phyloP scores from a whole-genome alignment of 352 stramenopile genomes.

The Phytophthora chlamydospora region DNA sequence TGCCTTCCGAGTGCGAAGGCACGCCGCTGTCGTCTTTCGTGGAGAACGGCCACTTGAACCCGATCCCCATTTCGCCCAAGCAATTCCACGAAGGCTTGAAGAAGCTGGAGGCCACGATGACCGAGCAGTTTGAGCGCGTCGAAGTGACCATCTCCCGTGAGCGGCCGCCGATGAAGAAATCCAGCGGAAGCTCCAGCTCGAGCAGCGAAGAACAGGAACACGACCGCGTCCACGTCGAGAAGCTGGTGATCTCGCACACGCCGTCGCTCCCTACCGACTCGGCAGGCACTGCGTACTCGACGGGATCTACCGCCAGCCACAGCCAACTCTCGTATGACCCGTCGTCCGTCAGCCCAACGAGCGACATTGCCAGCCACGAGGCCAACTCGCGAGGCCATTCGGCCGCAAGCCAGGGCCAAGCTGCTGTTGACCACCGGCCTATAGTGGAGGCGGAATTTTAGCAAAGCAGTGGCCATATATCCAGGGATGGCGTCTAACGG shows the following conservation, averaged over 20 bases:
- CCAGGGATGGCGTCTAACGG: conserved; percentile 19
- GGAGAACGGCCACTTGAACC: conserved; percentile 71
- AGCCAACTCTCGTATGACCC: conserved; percentile 13
- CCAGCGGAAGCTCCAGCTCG: conserved; percentile 35
- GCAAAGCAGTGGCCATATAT: conserved; percentile 26
- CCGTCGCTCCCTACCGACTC: conserved; percentile 20
- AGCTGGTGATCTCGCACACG: conserved; percentile 43
- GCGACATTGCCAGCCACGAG: conserved; percentile 8
- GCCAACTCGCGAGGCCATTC: conserved; percentile 26
- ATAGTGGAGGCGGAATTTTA: conserved; percentile 53
- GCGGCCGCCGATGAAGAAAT: conserved; percentile 49
- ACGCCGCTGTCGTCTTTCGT: conserved; percentile 87
- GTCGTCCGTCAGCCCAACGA: background rate
- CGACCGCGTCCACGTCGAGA: conserved; percentile 43
- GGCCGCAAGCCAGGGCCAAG: conserved; percentile 38
- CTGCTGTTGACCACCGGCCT: conserved; percentile 37
- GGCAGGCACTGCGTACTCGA: conserved; percentile 14
- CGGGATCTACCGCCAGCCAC: conserved; percentile 14
- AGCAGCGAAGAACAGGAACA: conserved; percentile 39
- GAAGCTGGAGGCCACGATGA: conserved; percentile 71
- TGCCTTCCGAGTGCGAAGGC: conserved; percentile 50
- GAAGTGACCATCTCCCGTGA: conserved; percentile 85
- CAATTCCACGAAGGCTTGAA: conserved; percentile 59
- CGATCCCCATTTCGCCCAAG: conserved; percentile 60
- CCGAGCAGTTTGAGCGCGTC: conserved; percentile 75